phyloP scores from a whole-genome alignment of 306 rosid species.

The Inga oerstediana region DNA sequence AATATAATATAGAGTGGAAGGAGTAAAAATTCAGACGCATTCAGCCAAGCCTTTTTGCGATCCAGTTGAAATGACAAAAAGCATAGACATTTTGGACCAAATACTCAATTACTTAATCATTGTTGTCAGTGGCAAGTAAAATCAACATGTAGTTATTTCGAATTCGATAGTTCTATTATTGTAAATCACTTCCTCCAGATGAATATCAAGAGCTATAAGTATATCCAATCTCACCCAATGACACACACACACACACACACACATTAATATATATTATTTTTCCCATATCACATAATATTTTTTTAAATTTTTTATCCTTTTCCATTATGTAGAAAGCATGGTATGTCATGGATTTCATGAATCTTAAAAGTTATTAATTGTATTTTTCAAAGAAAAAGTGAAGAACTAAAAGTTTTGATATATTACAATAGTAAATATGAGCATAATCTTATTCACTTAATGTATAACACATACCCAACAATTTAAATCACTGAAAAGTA shows the following conservation, averaged over 20 bases:
- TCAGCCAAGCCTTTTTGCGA: slow-evolving; percentile 7
- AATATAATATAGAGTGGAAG: slow-evolving; percentile 1
- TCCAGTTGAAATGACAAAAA: neutral
- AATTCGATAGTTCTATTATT: neutral
- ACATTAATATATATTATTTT: no score
- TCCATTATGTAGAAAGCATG: neutral
- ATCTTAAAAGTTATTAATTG: neutral
- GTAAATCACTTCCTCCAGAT: neutral
- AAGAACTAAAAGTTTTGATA: neutral
- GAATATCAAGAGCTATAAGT: neutral
- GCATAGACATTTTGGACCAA: neutral
- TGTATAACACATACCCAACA: neutral
- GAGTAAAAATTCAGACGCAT: slow-evolving; percentile 3
- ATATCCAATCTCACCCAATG: neutral
- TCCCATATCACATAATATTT: no score
- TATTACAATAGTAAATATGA: neutral
- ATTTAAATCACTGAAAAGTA: slow-evolving; percentile 7
- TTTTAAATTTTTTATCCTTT: no score
- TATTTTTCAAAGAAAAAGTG: neutral
- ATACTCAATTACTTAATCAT: neutral
- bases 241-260: neutral
- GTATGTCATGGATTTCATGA: neutral
- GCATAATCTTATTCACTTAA: slow-evolving; percentile 5
- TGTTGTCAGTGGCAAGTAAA: neutral
- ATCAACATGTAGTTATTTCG: neutral